A percentile compares a stretch with the other conserved stretches of the same genome.
These are phyloP conservation scores for Arctostaphylos glauca DNA, from an alignment of 148 eudicot species.

Conservation along the genomic window DNA sequence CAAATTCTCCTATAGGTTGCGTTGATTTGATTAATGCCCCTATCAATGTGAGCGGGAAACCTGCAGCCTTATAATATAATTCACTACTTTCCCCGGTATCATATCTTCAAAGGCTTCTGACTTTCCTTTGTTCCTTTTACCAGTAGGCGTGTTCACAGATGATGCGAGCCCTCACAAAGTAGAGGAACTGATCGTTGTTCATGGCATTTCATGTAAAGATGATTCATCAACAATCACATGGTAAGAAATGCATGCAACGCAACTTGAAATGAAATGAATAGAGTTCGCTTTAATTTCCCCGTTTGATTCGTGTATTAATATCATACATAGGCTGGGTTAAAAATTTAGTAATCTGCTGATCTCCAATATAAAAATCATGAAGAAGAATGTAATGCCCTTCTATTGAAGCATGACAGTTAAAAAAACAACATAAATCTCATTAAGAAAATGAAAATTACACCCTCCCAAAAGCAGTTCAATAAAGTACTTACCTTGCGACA, in stretches of 20 bases:
- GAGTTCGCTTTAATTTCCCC: neutral
- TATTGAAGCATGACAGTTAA: neutral
- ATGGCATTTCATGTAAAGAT: conserved; percentile 4
- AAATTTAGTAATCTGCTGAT: neutral
- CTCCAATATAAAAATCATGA: neutral
- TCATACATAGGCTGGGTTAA: neutral
- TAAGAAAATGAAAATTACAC: neutral
- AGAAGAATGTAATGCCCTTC: neutral
- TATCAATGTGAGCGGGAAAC: neutral
- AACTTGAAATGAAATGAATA: neutral
- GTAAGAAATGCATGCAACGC: neutral
- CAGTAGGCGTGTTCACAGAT: neutral
- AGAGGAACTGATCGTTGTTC: neutral
- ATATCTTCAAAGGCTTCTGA: neutral
- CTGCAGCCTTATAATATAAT: neutral
- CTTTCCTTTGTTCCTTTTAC: neutral
- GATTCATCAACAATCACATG: neutral
- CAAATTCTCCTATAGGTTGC: neutral
- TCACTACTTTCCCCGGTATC: neutral
- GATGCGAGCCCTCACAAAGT: neutral
- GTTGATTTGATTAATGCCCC: neutral
- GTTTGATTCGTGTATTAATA: neutral
- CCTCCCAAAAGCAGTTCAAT: neutral
- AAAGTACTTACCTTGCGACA: conserved; percentile 61
- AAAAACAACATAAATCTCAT: neutral